phyloP scores from a whole-genome alignment of 176 grass and related monocot genomes.

The Phyllostachys edulis region DNA sequence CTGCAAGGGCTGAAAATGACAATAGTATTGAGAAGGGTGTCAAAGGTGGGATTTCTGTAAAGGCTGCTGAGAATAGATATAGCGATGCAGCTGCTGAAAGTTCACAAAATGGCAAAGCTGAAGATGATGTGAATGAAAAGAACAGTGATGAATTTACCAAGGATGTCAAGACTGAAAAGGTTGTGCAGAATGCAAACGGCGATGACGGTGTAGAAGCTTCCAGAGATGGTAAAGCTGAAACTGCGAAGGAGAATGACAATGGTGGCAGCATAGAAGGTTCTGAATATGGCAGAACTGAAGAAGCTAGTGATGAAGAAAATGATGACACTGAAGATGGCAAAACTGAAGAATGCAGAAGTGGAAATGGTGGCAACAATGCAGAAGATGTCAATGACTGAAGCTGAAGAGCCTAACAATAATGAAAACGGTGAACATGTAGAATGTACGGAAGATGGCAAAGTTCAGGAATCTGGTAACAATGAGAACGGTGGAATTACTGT shows the following conservation, averaged over 20 bases:
- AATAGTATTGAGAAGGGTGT: neutral
- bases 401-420: neutral
- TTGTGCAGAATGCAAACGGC: neutral
- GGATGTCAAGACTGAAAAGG: constrained; percentile 4
- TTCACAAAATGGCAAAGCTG: neutral
- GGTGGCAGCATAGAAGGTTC: neutral
- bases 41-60: neutral
- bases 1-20: constrained; percentile 5
- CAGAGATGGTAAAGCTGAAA: constrained; percentile 20
- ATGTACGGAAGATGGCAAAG: constrained; percentile 20
- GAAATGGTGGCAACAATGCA: neutral
- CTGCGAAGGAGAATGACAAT: neutral
- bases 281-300: constrained; percentile 19
- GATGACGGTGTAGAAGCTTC: neutral
- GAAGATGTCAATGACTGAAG: neutral
- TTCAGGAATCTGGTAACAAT: constrained; percentile 4
- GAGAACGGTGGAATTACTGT: neutral
- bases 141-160: neutral
- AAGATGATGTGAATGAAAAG: neutral
- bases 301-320: neutral
- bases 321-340: constrained; percentile 5
- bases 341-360: neutral
- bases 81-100: neutral
- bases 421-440: neutral
- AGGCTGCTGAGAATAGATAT: constrained; percentile 16